Percentiles rank a stretch among this genome's conserved stretches.
Evolutionary conservation across 2,329 filamentous ascomycete species (phyloP).

Genomic region (Alternaria arbusti): DNA sequence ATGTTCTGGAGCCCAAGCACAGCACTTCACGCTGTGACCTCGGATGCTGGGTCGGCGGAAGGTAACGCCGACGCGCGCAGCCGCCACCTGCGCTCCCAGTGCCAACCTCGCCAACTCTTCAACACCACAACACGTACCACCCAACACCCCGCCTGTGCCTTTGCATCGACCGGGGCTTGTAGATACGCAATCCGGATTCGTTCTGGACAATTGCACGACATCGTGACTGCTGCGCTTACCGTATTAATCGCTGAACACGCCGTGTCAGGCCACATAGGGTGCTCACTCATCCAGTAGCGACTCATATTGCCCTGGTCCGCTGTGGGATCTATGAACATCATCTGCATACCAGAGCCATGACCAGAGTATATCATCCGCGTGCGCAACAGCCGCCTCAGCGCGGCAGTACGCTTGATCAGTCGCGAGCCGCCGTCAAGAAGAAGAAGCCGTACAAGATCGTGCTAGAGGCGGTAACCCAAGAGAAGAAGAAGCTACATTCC

Average conservation of each 20-base stretch:
- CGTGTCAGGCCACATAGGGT: constrained; percentile 7
- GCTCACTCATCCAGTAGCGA: constrained; percentile 1
- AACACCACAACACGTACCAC: constrained; percentile 13
- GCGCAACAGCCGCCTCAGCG: constrained; percentile 27
- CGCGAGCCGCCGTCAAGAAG: constrained; percentile 32
- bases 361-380: constrained; percentile 33
- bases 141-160: constrained; percentile 26
- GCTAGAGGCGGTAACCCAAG: constrained; percentile 63
- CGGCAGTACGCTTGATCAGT: constrained; percentile 26
- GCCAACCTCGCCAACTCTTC: constrained; percentile 12
- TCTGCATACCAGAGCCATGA: constrained; percentile 25
- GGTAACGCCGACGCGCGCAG: constrained; percentile 13
- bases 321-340: constrained; percentile 19
- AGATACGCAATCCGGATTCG: constrained; percentile 14
- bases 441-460: constrained; percentile 64
- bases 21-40: constrained; percentile 4
- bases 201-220: constrained; percentile 3
- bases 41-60: constrained; percentile 20
- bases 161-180: constrained; percentile 28
- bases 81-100: not conserved
- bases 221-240: constrained; percentile 6
- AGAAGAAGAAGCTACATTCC: constrained; percentile 66
- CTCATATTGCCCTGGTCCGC: constrained; percentile 5
- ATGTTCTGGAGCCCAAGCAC: constrained; percentile 24
- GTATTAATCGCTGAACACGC: constrained; percentile 25